phyloP scores from a whole-genome alignment of 768 basidiomycete species.

The Zangia roseola region DNA sequence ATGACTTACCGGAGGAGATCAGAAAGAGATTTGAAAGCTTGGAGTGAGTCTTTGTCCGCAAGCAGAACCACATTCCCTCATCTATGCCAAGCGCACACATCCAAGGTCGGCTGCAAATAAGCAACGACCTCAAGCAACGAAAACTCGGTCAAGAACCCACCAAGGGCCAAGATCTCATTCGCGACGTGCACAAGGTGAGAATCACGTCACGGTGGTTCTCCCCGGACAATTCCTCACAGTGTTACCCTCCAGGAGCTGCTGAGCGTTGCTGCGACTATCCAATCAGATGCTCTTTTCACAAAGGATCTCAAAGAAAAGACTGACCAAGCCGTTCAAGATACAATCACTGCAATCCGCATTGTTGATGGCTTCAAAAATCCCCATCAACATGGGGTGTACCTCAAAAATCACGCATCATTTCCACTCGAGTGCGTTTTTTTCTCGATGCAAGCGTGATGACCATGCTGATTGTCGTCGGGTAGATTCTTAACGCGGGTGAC shows the following conservation, averaged over 20 bases:
- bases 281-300: slow-evolving; percentile 63
- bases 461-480: neutral
- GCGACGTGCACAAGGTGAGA: slow-evolving; percentile 62
- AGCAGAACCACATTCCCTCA: neutral
- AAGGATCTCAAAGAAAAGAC: slow-evolving; percentile 72
- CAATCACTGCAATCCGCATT: slow-evolving; percentile 71
- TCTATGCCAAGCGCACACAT: slow-evolving; percentile 53
- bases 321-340: slow-evolving; percentile 78
- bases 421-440: slow-evolving; percentile 65
- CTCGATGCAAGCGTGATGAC: neutral
- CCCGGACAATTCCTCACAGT: neutral
- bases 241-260: slow-evolving; percentile 54
- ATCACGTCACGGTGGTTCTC: neutral
- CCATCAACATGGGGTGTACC: slow-evolving; percentile 64
- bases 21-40: slow-evolving; percentile 67
- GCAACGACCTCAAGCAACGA: slow-evolving; percentile 73
- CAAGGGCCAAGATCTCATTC: slow-evolving; percentile 70
- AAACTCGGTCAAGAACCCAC: slow-evolving; percentile 74
- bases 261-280: slow-evolving; percentile 58
- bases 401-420: slow-evolving; percentile 80
- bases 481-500: slow-evolving; percentile 79
- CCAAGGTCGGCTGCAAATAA: slow-evolving; percentile 77
- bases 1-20: slow-evolving; percentile 72
- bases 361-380: slow-evolving; percentile 78
- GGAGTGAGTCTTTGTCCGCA: slow-evolving; percentile 51